Conservation (phyloP, 108 stramenopile genomes). For the Fragilariopsis cylindrus region DNA sequence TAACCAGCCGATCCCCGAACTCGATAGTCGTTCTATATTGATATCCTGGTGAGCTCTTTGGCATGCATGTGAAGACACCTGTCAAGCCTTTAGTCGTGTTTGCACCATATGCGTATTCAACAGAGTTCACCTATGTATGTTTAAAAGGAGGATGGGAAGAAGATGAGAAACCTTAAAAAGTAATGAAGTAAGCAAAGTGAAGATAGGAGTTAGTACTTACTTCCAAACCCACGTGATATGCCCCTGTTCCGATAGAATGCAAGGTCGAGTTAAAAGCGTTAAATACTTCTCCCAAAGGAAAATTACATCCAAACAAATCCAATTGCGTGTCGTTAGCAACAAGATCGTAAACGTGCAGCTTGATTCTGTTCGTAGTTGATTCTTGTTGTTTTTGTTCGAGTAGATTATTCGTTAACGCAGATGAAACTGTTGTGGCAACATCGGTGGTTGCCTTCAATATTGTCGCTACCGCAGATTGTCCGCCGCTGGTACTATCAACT, state of each 20-base stretch:
- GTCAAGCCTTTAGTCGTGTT: conserved; percentile 62
- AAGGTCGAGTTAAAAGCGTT: conserved; percentile 62
- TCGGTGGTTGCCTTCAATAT: not conserved
- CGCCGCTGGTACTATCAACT: not conserved
- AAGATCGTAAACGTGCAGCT: conserved; percentile 74
- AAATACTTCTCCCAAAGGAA: conserved; percentile 76
- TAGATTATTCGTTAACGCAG: not conserved
- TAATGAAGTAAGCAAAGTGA: not conserved
- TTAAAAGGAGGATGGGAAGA: not conserved
- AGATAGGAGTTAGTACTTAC: conserved; percentile 24
- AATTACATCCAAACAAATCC: conserved; percentile 66
- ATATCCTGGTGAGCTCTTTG: conserved; percentile 73
- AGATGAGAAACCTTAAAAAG: not conserved
- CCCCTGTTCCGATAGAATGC: conserved; percentile 78
- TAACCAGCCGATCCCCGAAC: conserved; percentile 59
- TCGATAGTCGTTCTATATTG: conserved; percentile 73
- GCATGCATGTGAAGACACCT: conserved; percentile 79
- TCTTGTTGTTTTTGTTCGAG: not conserved
- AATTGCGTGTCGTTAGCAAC: conserved; percentile 59
- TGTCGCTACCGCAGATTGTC: conserved; percentile 3
- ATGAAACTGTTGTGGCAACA: not conserved
- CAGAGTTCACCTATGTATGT: conserved; percentile 55
- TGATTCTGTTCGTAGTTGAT: conserved; percentile 25
- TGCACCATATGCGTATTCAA: conserved; percentile 82
- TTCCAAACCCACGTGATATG: conserved; percentile 83